Evolutionary conservation across 2,329 filamentous ascomycete genomes (phyloP), one percentile per base, ranked within the genome.

Genomic region (Talaromyces piceae): DNA sequence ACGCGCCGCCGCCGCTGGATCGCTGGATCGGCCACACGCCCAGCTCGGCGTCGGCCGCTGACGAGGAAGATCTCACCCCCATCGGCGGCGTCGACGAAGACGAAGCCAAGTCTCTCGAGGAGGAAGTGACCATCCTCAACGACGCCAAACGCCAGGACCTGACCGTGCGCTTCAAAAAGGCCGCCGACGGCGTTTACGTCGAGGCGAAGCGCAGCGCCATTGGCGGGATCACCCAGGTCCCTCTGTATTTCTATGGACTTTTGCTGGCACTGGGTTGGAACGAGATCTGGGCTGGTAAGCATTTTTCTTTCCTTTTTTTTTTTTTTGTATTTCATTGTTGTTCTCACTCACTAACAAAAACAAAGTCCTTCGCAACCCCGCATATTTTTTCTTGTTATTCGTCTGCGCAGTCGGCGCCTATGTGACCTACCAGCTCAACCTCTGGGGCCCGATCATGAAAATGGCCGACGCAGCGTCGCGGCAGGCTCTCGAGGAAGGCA

Each of bases 201-300:
- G 93, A 98, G 73, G 93, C 93, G 46, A 98, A 98, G 78, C 83
- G 93, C 53, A 91, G 91, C 66, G 93, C 93, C 39, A 94, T 98
- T 65, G 93, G 93, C 50, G 91, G 91, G 52, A 88, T 98, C 61
- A 88, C 91, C 4, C 91, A 96, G 69, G 84, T 98, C 46, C 93
- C 93, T 5, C 73, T 95, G 55, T 97, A 96, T 71, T 96, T 98
- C 70, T 98, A 96, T 62, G 88, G 83, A 39, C 69, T 97, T 51
- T 77, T 98, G 51, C 74, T 98, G 57, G 88, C 89, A 20, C 77
- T 98, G 45, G 93, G 93, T n/a, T 98, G 93, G 93, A 98, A 98
- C 70, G 93, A 98, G 72, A 91, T 98, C 57, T 76, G 95, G 59
- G 88, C 91, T 63, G 89, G 91, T 95, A 78, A 78, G 87, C 33